These are phyloP conservation scores for Ambrosia artemisiifolia DNA, from an alignment of 129 eudicot species.

Conservation along the genomic window DNA sequence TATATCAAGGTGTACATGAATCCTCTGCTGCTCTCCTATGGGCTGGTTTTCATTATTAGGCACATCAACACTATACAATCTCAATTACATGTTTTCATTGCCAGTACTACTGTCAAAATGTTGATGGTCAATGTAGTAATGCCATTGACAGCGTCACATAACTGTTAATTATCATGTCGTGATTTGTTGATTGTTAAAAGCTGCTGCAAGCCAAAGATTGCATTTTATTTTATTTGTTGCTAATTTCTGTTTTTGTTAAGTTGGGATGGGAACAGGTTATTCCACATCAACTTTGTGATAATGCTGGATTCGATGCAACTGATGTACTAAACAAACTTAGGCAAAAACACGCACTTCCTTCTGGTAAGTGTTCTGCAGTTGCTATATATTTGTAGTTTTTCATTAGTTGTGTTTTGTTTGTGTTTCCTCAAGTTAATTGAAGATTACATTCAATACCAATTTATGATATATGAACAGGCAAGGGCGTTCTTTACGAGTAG, in stretches of 20 bases:
- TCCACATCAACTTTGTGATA: slow-evolving; percentile 90
- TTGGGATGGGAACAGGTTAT: slow-evolving; percentile 50
- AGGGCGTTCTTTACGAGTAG: slow-evolving; percentile 91
- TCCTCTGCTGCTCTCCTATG: too few species aligned
- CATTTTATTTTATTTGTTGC: too few species aligned
- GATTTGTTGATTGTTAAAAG: too few species aligned
- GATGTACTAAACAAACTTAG: slow-evolving; percentile 91
- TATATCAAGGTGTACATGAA: too few species aligned
- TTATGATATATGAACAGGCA: slow-evolving; percentile 50
- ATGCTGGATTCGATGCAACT: slow-evolving; percentile 99
- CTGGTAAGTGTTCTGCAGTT: slow-evolving; percentile 46
- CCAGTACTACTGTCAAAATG: too few species aligned
- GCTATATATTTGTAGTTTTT: not conserved
- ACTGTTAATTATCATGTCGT: too few species aligned
- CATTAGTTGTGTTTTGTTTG: not conserved
- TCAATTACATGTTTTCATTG: too few species aligned
- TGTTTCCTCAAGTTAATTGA: not conserved
- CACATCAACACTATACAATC: too few species aligned
- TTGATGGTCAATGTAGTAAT: too few species aligned
- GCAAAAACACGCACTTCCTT: slow-evolving; percentile 85
- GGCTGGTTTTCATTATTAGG: too few species aligned
- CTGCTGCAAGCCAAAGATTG: too few species aligned
- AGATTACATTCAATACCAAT: not conserved
- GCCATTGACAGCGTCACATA: too few species aligned
- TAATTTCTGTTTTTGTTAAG: not conserved